A percentile compares a stretch with the other conserved stretches of the same genome.
Evolutionary conservation across 371 early-diverging fungal species (phyloP).

Genomic region (Rhizopus stolonifer): DNA sequence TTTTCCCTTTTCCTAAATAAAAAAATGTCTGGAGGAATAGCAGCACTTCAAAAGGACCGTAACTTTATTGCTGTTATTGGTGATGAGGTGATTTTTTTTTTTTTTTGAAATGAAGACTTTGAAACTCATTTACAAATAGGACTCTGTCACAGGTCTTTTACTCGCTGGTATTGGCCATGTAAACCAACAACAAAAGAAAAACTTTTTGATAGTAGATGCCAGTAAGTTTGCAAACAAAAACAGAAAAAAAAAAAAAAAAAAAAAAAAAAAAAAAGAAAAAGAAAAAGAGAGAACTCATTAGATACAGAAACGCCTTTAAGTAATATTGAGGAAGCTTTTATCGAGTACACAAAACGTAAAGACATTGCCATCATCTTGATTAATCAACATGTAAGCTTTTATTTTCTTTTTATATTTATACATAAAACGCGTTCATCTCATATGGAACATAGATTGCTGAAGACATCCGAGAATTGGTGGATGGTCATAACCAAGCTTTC

Average conservation of each 20-base stretch:
- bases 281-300: not conserved
- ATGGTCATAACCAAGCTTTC: constrained; percentile 89
- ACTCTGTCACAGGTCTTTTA: constrained; percentile 96
- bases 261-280: not conserved
- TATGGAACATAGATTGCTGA: constrained; percentile 97
- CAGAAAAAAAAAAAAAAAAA: too few species aligned
- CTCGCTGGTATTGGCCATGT: constrained; percentile 97
- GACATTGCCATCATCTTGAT: constrained; percentile 98
- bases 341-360: constrained; percentile 85
- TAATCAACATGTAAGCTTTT: constrained; percentile 85
- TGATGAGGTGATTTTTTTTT: constrained; percentile 74
- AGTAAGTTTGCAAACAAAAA: constrained; percentile 58
- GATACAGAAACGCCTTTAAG: constrained; percentile 83
- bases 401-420: too few species aligned
- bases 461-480: constrained; percentile 86
- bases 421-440: too few species aligned
- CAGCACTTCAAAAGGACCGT: constrained; percentile 66
- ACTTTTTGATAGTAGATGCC: constrained; percentile 94
- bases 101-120: too few species aligned
- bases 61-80: constrained; percentile 94
- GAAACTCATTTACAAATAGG: constrained; percentile 60
- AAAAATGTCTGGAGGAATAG: constrained; percentile 40
- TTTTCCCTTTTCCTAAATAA: constrained; percentile 5
- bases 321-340: constrained; percentile 88
- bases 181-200: constrained; percentile 78